Conservation (phyloP, 2,329 filamentous ascomycete genomes). For the Aspergillus pseudotamarii region DNA sequence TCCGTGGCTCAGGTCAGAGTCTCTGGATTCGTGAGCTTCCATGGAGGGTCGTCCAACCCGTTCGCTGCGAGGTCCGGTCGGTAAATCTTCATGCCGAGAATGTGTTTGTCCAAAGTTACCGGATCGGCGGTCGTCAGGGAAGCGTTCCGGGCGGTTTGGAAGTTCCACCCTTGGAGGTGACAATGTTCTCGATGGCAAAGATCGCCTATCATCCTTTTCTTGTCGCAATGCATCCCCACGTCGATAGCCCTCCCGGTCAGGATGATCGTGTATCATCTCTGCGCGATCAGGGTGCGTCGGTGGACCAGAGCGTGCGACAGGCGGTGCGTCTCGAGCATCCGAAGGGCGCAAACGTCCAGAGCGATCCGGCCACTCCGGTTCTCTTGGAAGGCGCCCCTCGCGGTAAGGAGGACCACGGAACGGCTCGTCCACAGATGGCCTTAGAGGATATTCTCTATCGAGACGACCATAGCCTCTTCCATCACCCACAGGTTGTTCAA, state of each 20-base stretch:
- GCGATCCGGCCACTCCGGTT: conserved; percentile 43
- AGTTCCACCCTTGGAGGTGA: conserved; percentile 34
- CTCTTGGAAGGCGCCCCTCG: conserved; percentile 37
- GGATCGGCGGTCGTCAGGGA: conserved; percentile 39
- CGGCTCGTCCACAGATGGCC: conserved; percentile 41
- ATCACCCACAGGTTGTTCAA: conserved; percentile 38
- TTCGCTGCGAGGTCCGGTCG: conserved; percentile 56
- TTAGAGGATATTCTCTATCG: conserved; percentile 39
- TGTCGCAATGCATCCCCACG: conserved; percentile 31
- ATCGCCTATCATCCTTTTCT: conserved; percentile 38
- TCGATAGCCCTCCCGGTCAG: conserved; percentile 36
- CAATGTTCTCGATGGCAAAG: conserved; percentile 26
- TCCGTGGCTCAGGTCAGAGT: conserved; percentile 51
- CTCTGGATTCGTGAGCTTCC: conserved; percentile 38
- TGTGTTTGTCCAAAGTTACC: conserved; percentile 27
- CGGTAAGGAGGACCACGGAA: conserved; percentile 40
- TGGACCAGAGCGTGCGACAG: conserved; percentile 29
- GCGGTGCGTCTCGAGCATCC: conserved; percentile 28
- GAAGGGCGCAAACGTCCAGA: conserved; percentile 35
- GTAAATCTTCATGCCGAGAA: conserved; percentile 49
- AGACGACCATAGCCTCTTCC: conserved; percentile 40
- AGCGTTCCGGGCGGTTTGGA: conserved; percentile 40
- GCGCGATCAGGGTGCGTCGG: conserved; percentile 36
- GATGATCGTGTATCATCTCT: conserved; percentile 37
- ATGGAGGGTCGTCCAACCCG: conserved; percentile 32